Evolutionary conservation across 768 basidiomycete genomes (phyloP).

Genomic region (Boletus reticuloceps): DNA sequence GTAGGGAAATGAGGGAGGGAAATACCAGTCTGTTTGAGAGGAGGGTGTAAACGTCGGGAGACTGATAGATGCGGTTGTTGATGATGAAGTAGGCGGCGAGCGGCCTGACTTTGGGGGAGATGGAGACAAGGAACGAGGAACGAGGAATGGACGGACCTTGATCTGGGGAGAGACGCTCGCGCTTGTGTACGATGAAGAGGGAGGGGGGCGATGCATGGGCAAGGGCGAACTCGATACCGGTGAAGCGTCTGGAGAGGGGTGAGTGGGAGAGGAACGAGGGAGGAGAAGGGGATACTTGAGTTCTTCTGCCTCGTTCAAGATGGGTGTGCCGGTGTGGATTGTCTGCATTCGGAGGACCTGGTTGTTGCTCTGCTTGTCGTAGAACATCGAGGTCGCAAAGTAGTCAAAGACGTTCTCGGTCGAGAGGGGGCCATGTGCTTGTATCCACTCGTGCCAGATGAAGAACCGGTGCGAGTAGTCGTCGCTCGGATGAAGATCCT

Average conservation of each 20-base stretch:
- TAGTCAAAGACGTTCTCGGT: slow-evolving; percentile 84
- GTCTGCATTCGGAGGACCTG: slow-evolving; percentile 93
- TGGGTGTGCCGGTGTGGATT: slow-evolving; percentile 73
- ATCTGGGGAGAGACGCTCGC: slow-evolving; percentile 78
- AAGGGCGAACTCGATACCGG: slow-evolving; percentile 83
- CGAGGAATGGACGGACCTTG: slow-evolving; percentile 54
- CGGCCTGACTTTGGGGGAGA: slow-evolving; percentile 53
- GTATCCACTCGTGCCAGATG: slow-evolving; percentile 91
- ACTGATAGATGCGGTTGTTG: slow-evolving; percentile 86
- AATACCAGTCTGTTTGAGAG: slow-evolving; percentile 80
- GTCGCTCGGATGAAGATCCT: slow-evolving; percentile 74
- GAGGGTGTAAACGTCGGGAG: slow-evolving; percentile 81
- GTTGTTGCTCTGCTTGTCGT: slow-evolving; percentile 92
- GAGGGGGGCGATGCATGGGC: slow-evolving; percentile 78
- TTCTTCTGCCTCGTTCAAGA: slow-evolving; percentile 81
- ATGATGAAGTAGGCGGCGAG: slow-evolving; percentile 85
- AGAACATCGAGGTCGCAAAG: slow-evolving; percentile 89
- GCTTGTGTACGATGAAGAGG: slow-evolving; percentile 87
- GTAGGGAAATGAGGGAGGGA: neutral
- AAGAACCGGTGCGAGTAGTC: slow-evolving; percentile 83
- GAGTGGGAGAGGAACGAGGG: neutral
- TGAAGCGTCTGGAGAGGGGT: slow-evolving; percentile 61
- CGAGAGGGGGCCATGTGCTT: slow-evolving; percentile 78
- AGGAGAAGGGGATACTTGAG: slow-evolving; percentile 48
- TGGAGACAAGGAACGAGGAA: neutral